phyloP scores from a whole-genome alignment of 352 stramenopile species.

The Globisporangium spiculum region DNA sequence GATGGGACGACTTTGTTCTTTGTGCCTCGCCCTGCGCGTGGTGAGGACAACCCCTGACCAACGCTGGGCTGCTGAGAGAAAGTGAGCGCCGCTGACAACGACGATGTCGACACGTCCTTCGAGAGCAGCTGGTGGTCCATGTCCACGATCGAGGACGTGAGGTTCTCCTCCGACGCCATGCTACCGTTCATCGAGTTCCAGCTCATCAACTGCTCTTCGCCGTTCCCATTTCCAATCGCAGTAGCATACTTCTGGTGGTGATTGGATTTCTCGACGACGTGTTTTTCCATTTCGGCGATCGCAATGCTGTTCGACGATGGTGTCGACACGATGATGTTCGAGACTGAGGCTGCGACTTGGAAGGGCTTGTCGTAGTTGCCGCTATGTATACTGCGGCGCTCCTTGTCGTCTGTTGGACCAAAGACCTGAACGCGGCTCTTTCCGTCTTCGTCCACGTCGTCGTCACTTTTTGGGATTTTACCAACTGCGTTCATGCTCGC shows the following conservation, averaged over 20 bases:
- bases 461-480: not conserved
- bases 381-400: slow-evolving; percentile 5
- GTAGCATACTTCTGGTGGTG: not conserved
- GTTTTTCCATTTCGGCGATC: not conserved
- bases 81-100: slow-evolving; percentile 16
- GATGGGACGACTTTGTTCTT: slow-evolving; percentile 44
- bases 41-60: slow-evolving; percentile 15
- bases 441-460: slow-evolving; percentile 6
- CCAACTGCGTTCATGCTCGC: not conserved
- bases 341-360: slow-evolving; percentile 16
- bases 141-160: slow-evolving; percentile 15
- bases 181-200: slow-evolving; percentile 14
- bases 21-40: slow-evolving; percentile 17
- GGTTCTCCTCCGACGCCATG: slow-evolving; percentile 15
- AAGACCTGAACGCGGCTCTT: slow-evolving; percentile 18
- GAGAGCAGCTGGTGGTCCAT: slow-evolving; percentile 18
- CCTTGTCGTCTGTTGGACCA: slow-evolving; percentile 9
- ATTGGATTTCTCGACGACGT: not conserved
- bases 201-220: slow-evolving; percentile 13
- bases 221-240: not conserved
- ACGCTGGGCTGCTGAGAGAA: slow-evolving; percentile 7
- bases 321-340: slow-evolving; percentile 22
- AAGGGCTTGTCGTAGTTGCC: slow-evolving; percentile 20
- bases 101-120: slow-evolving; percentile 22
- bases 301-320: slow-evolving; percentile 10